A percentile compares a stretch with the other conserved stretches of the same genome.
These are phyloP conservation scores for Corrigiola litoralis DNA, from an alignment of 179 eudicot species.

Conservation along the genomic window DNA sequence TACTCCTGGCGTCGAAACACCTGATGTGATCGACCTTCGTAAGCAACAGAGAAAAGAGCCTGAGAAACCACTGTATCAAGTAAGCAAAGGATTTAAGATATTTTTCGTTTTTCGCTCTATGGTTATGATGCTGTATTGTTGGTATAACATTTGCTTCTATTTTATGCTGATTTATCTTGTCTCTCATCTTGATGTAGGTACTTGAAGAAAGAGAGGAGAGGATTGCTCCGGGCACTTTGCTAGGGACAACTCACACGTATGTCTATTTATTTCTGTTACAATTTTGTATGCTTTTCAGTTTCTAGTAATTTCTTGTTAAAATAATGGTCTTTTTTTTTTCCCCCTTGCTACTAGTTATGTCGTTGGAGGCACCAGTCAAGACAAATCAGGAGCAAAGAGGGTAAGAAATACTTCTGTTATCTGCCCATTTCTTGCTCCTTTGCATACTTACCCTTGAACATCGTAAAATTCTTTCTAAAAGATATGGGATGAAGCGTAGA, in stretches of 20 bases:
- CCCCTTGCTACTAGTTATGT: constrained; percentile 34
- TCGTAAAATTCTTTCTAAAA: no score
- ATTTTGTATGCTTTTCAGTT: background rate
- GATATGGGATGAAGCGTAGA: no score
- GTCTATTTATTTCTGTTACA: constrained; percentile 17
- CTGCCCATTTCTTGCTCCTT: background rate
- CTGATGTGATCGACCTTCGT: constrained; percentile 98
- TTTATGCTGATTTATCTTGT: constrained; percentile 1
- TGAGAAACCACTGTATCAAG: constrained; percentile 93
- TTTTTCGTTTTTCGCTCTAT: background rate
- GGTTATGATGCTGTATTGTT: background rate
- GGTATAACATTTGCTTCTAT: background rate
- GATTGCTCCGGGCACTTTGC: constrained; percentile 81
- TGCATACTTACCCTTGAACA: background rate
- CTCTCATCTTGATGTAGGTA: constrained; percentile 45
- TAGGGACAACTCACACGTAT: constrained; percentile 85
- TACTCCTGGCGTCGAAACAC: constrained; percentile 99
- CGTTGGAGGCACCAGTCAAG: constrained; percentile 35
- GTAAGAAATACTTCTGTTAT: constrained; percentile 18
- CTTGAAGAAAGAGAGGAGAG: constrained; percentile 92
- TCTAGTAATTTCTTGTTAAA: background rate
- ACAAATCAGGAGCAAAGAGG: constrained; percentile 47
- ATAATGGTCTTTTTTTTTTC: background rate
- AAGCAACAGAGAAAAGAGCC: constrained; percentile 99
- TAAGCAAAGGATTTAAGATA: constrained; percentile 24